Base-by-base conservation (phyloP, 2,329 filamentous ascomycete species). In the Setomelanomma holmii region DNA sequence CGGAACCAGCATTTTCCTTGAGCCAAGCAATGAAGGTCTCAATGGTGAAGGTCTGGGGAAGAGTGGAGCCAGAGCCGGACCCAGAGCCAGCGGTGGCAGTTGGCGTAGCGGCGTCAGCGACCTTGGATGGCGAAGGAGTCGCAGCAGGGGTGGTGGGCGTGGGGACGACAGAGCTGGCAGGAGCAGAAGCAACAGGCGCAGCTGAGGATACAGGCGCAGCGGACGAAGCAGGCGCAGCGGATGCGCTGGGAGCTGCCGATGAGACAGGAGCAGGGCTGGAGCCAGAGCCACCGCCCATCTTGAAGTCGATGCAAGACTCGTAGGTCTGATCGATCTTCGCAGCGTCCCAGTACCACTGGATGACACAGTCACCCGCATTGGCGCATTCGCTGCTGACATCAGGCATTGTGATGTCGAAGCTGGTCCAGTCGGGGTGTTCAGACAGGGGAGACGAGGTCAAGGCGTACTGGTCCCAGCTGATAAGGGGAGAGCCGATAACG, bases 331-430 rank as follows among this genome's bases (percentile, higher is more conserved):
- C 64, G 55, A 84, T 80, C 48, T 74, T 75, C 12, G 73, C 62
- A 14, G 84, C 83, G 54, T 85, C 78, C 85, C 85, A 87, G 71
- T 78, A 86, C 84, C 84, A 86, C 71, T 87, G 85, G 40, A 87
- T 76, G 3, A 83, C 82, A 63, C 82, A 82, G 51, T 73, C 71
- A 36, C 84, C 84, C 17, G 79, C 77, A 10, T 70, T 77, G 33
- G 77, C 66, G 63, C 81, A 83, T 56, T 79, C 66, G 53, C 63
- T 67, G 50, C 75, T 75, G 40, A 84, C 70, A 60, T 81, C 76
- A 30, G 83, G 84, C 62, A 86, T 82, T 47, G 79, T 84, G 67
- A 86, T 73, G 56, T 72, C 74, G 73, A 85, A 85, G 40, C 70
- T 69, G 49, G 76, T 79, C 69, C 84, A 75, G 54, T 79, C 73